Evolutionary conservation across 2,329 filamentous ascomycete genomes (phyloP).

Genomic region (Cladophialophora carrionii): DNA sequence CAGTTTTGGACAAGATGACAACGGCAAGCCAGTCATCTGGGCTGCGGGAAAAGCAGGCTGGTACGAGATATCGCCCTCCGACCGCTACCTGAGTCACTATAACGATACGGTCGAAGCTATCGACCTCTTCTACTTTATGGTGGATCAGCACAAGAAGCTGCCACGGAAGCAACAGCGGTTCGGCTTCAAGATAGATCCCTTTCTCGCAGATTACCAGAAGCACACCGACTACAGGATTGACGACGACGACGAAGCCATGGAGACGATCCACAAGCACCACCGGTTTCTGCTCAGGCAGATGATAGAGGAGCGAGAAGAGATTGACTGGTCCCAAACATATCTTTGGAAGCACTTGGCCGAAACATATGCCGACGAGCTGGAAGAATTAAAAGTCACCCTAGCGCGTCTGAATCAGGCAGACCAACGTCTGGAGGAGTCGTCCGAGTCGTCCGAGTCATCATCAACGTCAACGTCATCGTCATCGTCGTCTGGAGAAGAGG

Average conservation of each 20-base stretch:
- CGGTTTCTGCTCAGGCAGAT: slow-evolving; percentile 53
- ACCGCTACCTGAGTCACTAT: slow-evolving; percentile 55
- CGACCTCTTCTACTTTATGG: slow-evolving; percentile 63
- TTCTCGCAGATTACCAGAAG: slow-evolving; percentile 38
- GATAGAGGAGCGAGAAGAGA: slow-evolving; percentile 50
- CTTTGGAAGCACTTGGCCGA: slow-evolving; percentile 51
- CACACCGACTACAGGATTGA: slow-evolving; percentile 42
- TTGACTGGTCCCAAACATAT: slow-evolving; percentile 51
- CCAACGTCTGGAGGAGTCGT: slow-evolving; percentile 40
- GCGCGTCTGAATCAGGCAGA: slow-evolving; percentile 16
- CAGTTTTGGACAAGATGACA: slow-evolving; percentile 56
- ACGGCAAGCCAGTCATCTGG: slow-evolving; percentile 63
- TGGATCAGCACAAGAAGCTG: slow-evolving; percentile 57
- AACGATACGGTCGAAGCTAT: slow-evolving; percentile 63
- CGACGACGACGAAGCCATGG: slow-evolving; percentile 52
- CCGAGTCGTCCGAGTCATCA: too few species aligned
- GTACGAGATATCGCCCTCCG: slow-evolving; percentile 61
- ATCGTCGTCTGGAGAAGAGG: slow-evolving; percentile 28
- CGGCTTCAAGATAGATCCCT: slow-evolving; percentile 38
- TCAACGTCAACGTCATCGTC: slow-evolving; percentile 17
- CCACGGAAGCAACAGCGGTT: slow-evolving; percentile 33
- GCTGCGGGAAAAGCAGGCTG: slow-evolving; percentile 65
- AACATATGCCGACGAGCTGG: slow-evolving; percentile 43
- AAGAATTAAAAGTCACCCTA: slow-evolving; percentile 29
- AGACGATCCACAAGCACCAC: slow-evolving; percentile 52